These are phyloP conservation scores for Phlebiopsis gigantea DNA, from an alignment of 768 basidiomycete species.

Conservation along the genomic window DNA sequence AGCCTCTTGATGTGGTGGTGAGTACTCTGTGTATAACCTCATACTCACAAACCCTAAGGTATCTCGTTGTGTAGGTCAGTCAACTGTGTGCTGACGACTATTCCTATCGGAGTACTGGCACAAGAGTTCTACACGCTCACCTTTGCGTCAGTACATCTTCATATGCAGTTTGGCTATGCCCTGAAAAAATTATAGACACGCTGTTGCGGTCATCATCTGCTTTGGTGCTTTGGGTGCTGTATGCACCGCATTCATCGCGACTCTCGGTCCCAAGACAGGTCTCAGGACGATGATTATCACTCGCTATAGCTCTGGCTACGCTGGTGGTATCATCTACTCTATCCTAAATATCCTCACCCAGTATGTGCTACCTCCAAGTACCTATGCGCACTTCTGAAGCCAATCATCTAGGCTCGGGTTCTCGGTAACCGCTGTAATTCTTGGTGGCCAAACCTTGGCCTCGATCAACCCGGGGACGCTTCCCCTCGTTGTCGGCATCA, in stretches of 20 bases:
- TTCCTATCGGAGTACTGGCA: conserved; percentile 46
- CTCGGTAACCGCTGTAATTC: conserved; percentile 42
- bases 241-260: conserved; percentile 45
- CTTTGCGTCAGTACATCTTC: conserved; percentile 30
- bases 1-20: conserved; percentile 45
- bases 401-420: conserved; percentile 36
- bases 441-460: conserved; percentile 47
- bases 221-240: conserved; percentile 40
- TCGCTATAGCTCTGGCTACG: conserved; percentile 43
- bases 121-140: conserved; percentile 45
- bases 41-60: not conserved
- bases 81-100: conserved; percentile 36
- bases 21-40: conserved; percentile 4
- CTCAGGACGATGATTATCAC: conserved; percentile 50
- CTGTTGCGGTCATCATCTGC: conserved; percentile 39
- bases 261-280: conserved; percentile 47
- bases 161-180: not conserved
- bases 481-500: conserved; percentile 42
- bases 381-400: not conserved
- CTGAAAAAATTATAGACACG: conserved; percentile 27
- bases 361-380: conserved; percentile 12
- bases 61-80: conserved; percentile 35
- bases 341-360: conserved; percentile 48
- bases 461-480: conserved; percentile 39
- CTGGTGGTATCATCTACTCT: conserved; percentile 44